These are phyloP conservation scores for Austropuccinia psidii DNA, from an alignment of 1,284 basidiomycete genomes.

Conservation along the genomic window DNA sequence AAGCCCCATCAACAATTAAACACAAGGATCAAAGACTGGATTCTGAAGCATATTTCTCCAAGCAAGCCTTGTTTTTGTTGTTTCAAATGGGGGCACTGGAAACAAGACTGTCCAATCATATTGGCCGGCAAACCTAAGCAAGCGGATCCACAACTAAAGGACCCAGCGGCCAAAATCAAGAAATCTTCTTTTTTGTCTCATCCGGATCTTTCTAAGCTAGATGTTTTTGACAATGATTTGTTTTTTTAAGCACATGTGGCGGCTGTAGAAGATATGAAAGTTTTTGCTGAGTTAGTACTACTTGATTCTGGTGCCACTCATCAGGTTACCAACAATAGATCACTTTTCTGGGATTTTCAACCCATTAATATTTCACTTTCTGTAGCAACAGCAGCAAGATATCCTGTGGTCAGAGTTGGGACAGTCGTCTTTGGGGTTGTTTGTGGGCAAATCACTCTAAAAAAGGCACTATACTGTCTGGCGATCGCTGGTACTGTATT, in stretches of 20 bases:
- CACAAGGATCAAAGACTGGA: no score
- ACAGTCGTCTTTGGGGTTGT: neutral
- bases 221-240: no score
- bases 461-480: neutral
- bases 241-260: neutral
- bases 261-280: neutral
- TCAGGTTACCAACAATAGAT: neutral
- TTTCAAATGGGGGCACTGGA: neutral
- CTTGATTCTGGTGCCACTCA: neutral
- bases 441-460: neutral
- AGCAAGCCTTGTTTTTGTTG: neutral
- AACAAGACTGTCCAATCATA: neutral
- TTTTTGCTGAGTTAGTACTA: neutral
- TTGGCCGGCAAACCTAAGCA: neutral
- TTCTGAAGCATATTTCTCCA: no score
- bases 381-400: neutral
- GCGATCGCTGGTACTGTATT: neutral
- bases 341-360: neutral
- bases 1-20: no score
- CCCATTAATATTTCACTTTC: neutral
- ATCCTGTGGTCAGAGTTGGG: neutral
- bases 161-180: neutral
- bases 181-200: neutral
- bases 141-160: neutral
- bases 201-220: no score